Base-by-base conservation (phyloP, 345 rosid species). In the Excoecaria agallocha region DNA sequence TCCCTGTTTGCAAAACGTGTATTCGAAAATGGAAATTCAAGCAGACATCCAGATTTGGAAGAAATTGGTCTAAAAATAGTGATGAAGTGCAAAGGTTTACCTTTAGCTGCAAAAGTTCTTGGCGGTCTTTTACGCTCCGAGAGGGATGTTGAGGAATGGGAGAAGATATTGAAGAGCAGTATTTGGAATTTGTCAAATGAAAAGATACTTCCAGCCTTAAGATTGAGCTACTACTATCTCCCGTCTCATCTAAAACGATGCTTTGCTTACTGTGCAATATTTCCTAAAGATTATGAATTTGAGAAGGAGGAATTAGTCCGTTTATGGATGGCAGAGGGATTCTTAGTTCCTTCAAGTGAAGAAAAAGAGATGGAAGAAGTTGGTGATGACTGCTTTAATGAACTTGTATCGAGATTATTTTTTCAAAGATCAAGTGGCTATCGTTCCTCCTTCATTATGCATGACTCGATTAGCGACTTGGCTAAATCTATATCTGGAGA, bases 251-350 rank as follows among this genome's bases (percentile, higher is more conserved):
- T 72, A 3, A 72, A 78, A 52, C 56, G 8, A 5, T 78, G 77
- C 52, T 78, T 78, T 43, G 76, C 69, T 38, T 72, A 67, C 7
- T 72, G 81, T 55, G 68, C 81, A 55, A 13, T 71, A 9, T 71
- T 72, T 49, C 80, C 80, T 0, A 57, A 57, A 43, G 76, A n/a
- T 2, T 60, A 72, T 19, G 48, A 35, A 24, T 77, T 77, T 52
- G 20, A 46, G 41, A 59, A 66, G 69, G 69, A 72, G 1, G 46
- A 72, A 68, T 25, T 77, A 0, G 35, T 77, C 38, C 54, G 7
- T 24, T 72, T 73, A 37, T 78, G 77, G 81, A 78, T 78, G 64
- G 72, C 73, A 25, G 69, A 78, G 15, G 81, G 81, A 1, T 66
- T 72, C 30, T 0, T 72, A 7, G 13, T 20, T 5, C 45, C 38